Base-by-base conservation (phyloP, 768 basidiomycete species). In the Glaciozyma antarctica region DNA sequence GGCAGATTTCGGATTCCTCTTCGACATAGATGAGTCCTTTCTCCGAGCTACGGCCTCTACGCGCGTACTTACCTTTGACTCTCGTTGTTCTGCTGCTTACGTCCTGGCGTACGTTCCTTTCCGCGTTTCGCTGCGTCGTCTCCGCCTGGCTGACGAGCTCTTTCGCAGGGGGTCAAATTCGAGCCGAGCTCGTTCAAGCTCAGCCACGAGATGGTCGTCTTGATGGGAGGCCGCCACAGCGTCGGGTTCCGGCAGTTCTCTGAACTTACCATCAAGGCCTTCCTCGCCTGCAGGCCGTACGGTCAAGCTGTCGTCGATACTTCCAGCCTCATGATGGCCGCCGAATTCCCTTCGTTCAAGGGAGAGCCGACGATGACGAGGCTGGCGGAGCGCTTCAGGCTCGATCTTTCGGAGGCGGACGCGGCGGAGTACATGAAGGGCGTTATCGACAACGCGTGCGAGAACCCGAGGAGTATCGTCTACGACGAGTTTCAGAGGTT, bases 181-280 rank as follows among this genome's bases (percentile, higher is more conserved):
- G 95, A 99, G 75, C 94, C 95, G 0, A 88, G 81, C 75, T 94
- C 91, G 16, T 99, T 99, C 85, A 99, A 99, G 78, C 82, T 99
- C 57, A 95, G 90, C 66, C 93, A 97, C 75, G 95, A 99, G 77
- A 99, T 99, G 95, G 88, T 98, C 22, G 82, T 88, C 19, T 79
- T 98, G 41, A 99, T 99, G 95, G 95, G 95, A 57, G 95, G 95
- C 15, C 82, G 88, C 70, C 83, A 88, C 74, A 93, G 90, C 1
- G 88, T 93, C 77, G 95, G 95, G 24, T 99, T 94, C 77, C 86
- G 87, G 62, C 82, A 91, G 47, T 99, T 98, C 81, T 87, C 88
- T 73, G 88, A 89, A 74, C 83, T 99, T 44, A 90, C 89, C 5
- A 85, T 98, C 71, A 95, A 97, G 77, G 93, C 90, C 1, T 99